phyloP scores from a whole-genome alignment of 2,329 filamentous ascomycete species.

The Arthroderma uncinatum region DNA sequence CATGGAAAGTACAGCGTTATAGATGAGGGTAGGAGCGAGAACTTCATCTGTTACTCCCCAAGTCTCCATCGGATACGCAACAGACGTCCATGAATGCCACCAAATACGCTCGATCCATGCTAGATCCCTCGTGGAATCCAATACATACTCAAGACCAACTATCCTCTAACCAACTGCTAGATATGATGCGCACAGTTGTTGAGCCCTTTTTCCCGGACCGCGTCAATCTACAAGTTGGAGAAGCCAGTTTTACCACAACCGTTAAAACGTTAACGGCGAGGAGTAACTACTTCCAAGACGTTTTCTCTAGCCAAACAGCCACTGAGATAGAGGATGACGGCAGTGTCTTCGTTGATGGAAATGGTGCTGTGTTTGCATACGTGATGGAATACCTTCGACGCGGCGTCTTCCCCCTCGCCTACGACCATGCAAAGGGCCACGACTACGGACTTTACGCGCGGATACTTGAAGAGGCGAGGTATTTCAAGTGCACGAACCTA shows the following conservation, averaged over 20 bases:
- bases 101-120: too few relatives aligned
- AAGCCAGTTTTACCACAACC: constrained; percentile 2
- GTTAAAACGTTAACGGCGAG: constrained; percentile 1
- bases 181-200: too few relatives aligned
- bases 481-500: constrained; percentile 9
- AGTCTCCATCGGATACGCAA: too few relatives aligned
- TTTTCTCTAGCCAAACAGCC: constrained; percentile 5
- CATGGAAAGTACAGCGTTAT: too few relatives aligned
- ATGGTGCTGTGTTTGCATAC: constrained; percentile 4
- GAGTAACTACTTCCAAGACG: constrained; percentile 8
- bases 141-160: too few relatives aligned
- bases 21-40: too few relatives aligned
- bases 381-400: constrained; percentile 10
- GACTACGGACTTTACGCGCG: constrained; percentile 8
- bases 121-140: too few relatives aligned
- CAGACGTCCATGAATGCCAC: too few relatives aligned
- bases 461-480: constrained; percentile 8
- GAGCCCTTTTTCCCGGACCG: too few relatives aligned
- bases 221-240: constrained; percentile 8
- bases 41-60: too few relatives aligned
- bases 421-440: constrained; percentile 6
- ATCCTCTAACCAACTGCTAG: too few relatives aligned
- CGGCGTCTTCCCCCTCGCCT: constrained; percentile 7
- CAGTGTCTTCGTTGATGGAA: constrained; percentile 7
- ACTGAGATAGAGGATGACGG: constrained; percentile 6